Percentiles rank a stretch among this genome's conserved stretches.
phyloP scores from a whole-genome alignment of 225 moss, liverwort and hornwort genomes.

The Neckera pumila region DNA sequence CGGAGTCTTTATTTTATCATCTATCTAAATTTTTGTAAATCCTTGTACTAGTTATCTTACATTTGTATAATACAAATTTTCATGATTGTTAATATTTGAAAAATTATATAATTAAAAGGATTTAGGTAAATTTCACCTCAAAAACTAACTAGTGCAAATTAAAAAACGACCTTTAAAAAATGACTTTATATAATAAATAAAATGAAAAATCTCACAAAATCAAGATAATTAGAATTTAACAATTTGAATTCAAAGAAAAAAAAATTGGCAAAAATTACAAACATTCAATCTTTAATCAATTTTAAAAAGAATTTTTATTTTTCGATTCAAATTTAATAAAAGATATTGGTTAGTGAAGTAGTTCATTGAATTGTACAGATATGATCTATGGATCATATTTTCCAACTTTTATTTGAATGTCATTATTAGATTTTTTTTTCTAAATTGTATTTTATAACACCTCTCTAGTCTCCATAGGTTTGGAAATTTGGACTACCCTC shows the following conservation, averaged over 20 bases:
- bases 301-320: background rate
- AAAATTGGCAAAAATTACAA: too few species aligned
- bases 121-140: background rate
- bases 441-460: too few species aligned
- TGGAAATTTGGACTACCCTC: too few species aligned
- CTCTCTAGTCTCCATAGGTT: too few species aligned
- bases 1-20: background rate
- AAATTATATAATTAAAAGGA: background rate
- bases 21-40: background rate
- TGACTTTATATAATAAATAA: background rate
- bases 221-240: too few species aligned
- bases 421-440: too few species aligned
- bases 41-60: background rate
- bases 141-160: background rate
- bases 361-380: background rate
- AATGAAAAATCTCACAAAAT: background rate
- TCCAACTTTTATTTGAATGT: background rate
- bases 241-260: too few species aligned
- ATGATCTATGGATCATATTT: background rate
- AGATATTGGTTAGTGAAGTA: background rate
- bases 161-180: background rate
- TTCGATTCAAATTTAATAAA: background rate
- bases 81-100: too few species aligned
- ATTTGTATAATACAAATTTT: background rate
- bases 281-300: too few species aligned